phyloP scores from a whole-genome alignment of 2,329 filamentous ascomycete genomes.

The Apiospora hydei region DNA sequence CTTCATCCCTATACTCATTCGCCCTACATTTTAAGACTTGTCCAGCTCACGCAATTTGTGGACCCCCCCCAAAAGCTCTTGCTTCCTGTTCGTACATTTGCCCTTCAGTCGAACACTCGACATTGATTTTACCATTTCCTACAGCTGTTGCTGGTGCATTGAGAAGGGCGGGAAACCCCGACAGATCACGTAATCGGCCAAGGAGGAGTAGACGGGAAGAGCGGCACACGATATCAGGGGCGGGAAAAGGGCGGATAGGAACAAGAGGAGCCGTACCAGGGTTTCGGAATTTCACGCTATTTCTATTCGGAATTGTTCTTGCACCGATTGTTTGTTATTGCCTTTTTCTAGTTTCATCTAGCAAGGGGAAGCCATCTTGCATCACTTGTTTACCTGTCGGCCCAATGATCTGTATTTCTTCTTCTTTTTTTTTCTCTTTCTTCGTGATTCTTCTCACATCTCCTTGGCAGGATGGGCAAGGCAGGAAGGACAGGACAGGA shows the following conservation, averaged over 20 bases:
- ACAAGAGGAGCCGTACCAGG: background rate
- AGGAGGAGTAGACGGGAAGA: background rate
- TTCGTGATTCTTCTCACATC: background rate
- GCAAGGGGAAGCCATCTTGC: background rate
- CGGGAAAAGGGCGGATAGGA: slow-evolving; percentile 7
- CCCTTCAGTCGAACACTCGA: slow-evolving; percentile 20
- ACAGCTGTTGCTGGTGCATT: background rate
- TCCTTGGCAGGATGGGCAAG: background rate
- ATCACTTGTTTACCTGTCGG: slow-evolving; percentile 13
- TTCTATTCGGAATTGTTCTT: background rate
- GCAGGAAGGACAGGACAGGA: background rate
- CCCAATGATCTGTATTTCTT: background rate
- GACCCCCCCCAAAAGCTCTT: slow-evolving; percentile 19
- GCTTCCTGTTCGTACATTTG: slow-evolving; percentile 16
- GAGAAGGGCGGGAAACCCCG: background rate
- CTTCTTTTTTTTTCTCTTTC: background rate
- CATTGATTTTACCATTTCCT: background rate
- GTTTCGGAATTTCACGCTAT: slow-evolving; percentile 10
- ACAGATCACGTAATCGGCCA: background rate
- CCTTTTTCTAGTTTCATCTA: slow-evolving; percentile 1
- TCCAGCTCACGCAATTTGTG: slow-evolving; percentile 24
- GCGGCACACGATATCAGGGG: background rate
- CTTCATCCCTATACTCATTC: background rate
- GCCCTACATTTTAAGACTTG: slow-evolving; percentile 20
- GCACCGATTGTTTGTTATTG: background rate